phyloP scores from a whole-genome alignment of 179 eudicot genomes.

The Patellifolia procumbens region DNA sequence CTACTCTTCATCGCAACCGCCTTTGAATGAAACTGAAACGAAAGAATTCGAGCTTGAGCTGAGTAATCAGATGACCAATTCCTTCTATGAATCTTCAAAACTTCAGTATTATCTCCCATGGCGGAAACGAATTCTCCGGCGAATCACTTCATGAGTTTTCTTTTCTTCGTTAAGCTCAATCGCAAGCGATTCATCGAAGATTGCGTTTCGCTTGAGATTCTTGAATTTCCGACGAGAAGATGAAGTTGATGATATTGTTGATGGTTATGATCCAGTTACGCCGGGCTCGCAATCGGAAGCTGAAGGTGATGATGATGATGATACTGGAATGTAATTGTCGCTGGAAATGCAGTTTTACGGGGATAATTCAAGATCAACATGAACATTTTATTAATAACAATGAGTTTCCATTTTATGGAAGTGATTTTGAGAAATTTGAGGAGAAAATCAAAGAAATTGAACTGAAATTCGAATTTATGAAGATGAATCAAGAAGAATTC shows the following conservation, averaged over 20 bases:
- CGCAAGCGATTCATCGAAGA: conserved; percentile 25
- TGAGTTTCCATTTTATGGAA: not conserved
- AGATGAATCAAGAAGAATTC: not conserved
- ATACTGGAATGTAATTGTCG: not conserved
- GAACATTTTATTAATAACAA: too few relatives aligned
- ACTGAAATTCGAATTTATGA: not conserved
- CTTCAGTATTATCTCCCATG: conserved; percentile 22
- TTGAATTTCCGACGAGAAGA: not conserved
- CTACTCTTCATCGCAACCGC: conserved; percentile 41
- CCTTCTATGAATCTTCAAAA: conserved; percentile 43
- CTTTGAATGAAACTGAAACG: conserved; percentile 43
- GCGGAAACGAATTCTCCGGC: conserved; percentile 38
- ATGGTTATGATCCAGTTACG: conserved; percentile 36
- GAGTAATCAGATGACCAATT: conserved; percentile 33
- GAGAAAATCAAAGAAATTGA: not conserved
- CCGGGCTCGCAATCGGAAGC: conserved; percentile 67
- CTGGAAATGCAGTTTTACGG: not conserved
- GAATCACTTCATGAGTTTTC: conserved; percentile 39
- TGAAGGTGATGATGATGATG: conserved; percentile 12
- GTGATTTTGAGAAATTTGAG: not conserved
- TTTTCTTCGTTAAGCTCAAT: conserved; percentile 40
- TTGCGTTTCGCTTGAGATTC: conserved; percentile 9
- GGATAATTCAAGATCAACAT: not conserved
- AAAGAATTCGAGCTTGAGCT: conserved; percentile 44
- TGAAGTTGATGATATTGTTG: not conserved